Evolutionary conservation across 352 stramenopile genomes (phyloP), one percentile per base, ranked within the genome.

Genomic region (Phytophthora pinifolia): DNA sequence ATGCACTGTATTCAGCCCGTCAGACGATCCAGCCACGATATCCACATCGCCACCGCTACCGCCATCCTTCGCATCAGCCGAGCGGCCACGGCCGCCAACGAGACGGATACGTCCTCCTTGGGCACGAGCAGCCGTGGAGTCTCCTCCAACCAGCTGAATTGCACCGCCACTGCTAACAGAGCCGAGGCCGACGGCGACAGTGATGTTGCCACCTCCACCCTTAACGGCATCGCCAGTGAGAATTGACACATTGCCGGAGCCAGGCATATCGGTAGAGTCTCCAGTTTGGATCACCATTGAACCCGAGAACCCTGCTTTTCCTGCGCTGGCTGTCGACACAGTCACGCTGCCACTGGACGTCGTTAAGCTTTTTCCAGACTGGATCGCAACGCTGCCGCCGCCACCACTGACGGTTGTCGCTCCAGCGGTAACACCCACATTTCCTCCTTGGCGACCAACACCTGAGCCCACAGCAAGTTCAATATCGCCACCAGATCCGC

Each of bases 221-320:
- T 65, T 76, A 20, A 64, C 44, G 3, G 75, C 72, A 34, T 53
- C 65, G 15, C 85, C 86, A 41, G 81, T 92, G 15, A 46, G 35
- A 46, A 97, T n/a, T 32, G 79, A 72, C 9, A 97, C 53, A 62
- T 78, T 80, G 46, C 83, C 83, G 8, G 81, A 88, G 7, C 77
- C 74, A 25, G 71, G 71, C 34, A 52, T 50, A 20, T 61, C 68
- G 46, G 63, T 83, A 8, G 74, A 79, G 15, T 65, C 67, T 54
- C 78, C 80, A 13, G 86, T 96, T 35, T 61, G 65, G 17, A 98
- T 57, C 7, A 65, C 47, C 8, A 97, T 37, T n/a, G 60, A 80
- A 6, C 95, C 94, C 45, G 83, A 93, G 9, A 69, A 84, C 15
- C 74, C 76, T 29, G 61, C 56, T 15, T 72, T 90, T 10, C 88